A percentile compares a stretch with the other conserved stretches of the same genome.
Conservation (phyloP, 2,329 filamentous ascomycete genomes). For the Stachybotrys chlorohalonatus region DNA sequence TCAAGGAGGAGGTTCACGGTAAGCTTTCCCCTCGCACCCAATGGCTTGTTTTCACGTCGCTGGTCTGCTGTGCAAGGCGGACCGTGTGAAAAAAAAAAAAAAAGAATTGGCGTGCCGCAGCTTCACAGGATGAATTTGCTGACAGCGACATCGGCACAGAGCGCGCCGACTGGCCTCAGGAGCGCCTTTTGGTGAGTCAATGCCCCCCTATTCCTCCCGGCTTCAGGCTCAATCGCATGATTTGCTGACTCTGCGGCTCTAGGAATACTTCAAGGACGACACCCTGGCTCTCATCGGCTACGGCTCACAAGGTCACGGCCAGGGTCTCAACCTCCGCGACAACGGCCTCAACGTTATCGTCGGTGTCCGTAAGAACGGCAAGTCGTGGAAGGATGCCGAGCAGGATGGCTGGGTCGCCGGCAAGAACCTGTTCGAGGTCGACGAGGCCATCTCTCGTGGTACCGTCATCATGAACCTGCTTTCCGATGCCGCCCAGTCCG, state of each 20-base stretch:
- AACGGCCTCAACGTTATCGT: conserved; percentile 99
- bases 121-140: conserved; percentile 3
- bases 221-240: not conserved
- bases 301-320: conserved; percentile 94
- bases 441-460: conserved; percentile 87
- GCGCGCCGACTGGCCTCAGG: conserved; percentile 95
- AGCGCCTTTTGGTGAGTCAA: conserved; percentile 84
- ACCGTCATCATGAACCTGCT: conserved; percentile 99
- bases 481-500: conserved; percentile 92
- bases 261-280: conserved; percentile 99
- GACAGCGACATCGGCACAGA: conserved; percentile 41
- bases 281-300: conserved; percentile 98
- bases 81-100: not conserved
- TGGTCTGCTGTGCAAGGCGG: no score
- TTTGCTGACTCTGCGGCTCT: conserved; percentile 1
- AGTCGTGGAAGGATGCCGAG: conserved; percentile 95
- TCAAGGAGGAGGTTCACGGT: conserved; percentile 93
- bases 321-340: conserved; percentile 99
- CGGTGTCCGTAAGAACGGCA: conserved; percentile 95
- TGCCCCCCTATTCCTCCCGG: not conserved
- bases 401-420: conserved; percentile 97
- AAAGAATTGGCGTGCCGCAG: no score
- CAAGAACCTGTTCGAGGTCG: conserved; percentile 98
- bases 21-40: conserved; percentile 17
- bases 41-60: conserved; percentile 4